Evolutionary conservation across 2,329 filamentous ascomycete species (phyloP).

Genomic region (Colletotrichum sp.): DNA sequence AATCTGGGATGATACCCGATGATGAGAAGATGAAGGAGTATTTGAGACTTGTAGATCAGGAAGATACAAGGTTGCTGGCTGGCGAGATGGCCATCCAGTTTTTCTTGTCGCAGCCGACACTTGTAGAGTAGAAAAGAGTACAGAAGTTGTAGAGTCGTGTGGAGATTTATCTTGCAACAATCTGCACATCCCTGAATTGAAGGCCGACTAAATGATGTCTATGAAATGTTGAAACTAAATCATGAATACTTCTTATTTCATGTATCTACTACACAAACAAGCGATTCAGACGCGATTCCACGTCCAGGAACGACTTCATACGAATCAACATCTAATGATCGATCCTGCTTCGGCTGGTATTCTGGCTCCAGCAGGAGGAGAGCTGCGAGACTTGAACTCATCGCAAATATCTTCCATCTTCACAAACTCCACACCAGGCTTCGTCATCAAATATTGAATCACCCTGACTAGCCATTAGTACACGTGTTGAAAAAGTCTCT

Average conservation of each 20-base stretch:
- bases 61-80: conserved; percentile 22
- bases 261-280: background rate
- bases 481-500: background rate
- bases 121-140: background rate
- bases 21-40: background rate
- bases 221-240: background rate
- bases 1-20: conserved; percentile 28
- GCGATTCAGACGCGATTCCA: background rate
- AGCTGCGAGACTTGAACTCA: conserved; percentile 72
- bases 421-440: conserved; percentile 67
- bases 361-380: conserved; percentile 59
- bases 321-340: background rate
- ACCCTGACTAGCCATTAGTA: conserved; percentile 37
- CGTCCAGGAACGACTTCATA: background rate
- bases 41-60: conserved; percentile 15
- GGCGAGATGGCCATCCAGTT: conserved; percentile 26
- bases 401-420: conserved; percentile 73
- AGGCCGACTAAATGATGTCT: background rate
- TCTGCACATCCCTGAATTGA: background rate
- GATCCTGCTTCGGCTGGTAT: conserved; percentile 53
- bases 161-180: background rate
- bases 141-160: background rate
- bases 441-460: conserved; percentile 71
- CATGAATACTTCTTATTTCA: background rate
- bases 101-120: conserved; percentile 7